Conservation (phyloP, 805 yeast genomes). For the Metschnikowia henanensis region DNA sequence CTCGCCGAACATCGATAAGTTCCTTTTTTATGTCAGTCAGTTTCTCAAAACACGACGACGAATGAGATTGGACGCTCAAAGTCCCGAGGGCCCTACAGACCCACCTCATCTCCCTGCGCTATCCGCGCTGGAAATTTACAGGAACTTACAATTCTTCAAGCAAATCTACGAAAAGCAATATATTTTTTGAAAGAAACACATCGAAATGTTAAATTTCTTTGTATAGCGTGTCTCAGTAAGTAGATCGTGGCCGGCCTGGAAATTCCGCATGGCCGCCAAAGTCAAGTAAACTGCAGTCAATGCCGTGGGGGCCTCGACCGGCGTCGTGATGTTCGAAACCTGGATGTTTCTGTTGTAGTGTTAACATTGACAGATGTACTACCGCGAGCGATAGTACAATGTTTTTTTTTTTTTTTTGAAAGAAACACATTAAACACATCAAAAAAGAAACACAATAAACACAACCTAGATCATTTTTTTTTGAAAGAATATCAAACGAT, state of each 20-base stretch:
- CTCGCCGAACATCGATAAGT: neutral
- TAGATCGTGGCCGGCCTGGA: conserved; percentile 55
- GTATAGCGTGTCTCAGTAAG: too few species aligned
- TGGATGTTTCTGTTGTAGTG: conserved; percentile 54
- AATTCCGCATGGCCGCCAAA: conserved; percentile 66
- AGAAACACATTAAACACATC: too few species aligned
- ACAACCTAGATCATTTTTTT: neutral
- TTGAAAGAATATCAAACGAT: too few species aligned
- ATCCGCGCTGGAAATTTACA: neutral
- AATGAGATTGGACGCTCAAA: neutral
- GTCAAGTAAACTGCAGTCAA: conserved; percentile 65
- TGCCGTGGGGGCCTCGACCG: conserved; percentile 73
- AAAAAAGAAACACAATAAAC: too few species aligned
- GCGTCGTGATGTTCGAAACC: conserved; percentile 63
- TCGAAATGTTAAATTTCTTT: too few species aligned
- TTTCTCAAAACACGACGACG: neutral
- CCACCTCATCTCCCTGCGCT: neutral
- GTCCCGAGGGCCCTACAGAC: neutral
- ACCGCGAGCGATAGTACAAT: too few species aligned
- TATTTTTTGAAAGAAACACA: too few species aligned
- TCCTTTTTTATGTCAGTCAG: neutral
- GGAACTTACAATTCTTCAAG: neutral
- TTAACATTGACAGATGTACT: too few species aligned
- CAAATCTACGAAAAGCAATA: neutral
- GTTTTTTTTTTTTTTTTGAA: too few species aligned